These are phyloP conservation scores for Lactarius hengduanensis DNA, from an alignment of 768 basidiomycete species.

Conservation along the genomic window DNA sequence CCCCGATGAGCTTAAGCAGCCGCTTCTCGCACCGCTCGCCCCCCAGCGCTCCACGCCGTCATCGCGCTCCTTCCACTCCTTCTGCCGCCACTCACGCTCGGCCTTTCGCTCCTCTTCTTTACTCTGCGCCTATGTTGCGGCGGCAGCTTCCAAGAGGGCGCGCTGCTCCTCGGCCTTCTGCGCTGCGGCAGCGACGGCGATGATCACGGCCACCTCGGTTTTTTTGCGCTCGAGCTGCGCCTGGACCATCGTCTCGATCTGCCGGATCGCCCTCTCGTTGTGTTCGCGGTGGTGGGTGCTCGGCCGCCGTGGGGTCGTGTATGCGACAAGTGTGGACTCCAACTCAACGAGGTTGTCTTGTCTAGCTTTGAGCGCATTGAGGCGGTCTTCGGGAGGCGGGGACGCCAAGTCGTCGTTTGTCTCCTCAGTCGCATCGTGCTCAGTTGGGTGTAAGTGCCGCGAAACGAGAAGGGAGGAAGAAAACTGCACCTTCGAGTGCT, in stretches of 20 bases:
- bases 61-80: conserved; percentile 29
- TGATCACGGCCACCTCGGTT: conserved; percentile 41
- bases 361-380: conserved; percentile 31
- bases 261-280: background rate
- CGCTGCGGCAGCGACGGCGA: conserved; percentile 41
- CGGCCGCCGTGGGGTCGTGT: conserved; percentile 8
- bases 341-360: conserved; percentile 19
- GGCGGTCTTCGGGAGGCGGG: conserved; percentile 26
- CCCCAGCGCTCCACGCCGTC: conserved; percentile 9
- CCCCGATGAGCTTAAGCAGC: conserved; percentile 39
- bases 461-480: background rate
- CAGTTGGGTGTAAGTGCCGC: background rate
- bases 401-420: conserved; percentile 4
- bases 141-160: conserved; percentile 28
- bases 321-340: conserved; percentile 23
- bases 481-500: conserved; percentile 49
- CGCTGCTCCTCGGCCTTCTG: conserved; percentile 29
- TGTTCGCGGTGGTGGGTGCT: background rate
- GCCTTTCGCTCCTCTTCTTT: conserved; percentile 29
- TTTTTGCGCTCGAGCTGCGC: conserved; percentile 27
- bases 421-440: conserved; percentile 34
- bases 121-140: conserved; percentile 29
- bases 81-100: conserved; percentile 32
- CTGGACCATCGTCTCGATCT: conserved; percentile 9
- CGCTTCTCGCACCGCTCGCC: conserved; percentile 62